Base-by-base conservation (phyloP, 2,329 filamentous ascomycete genomes). In the Purpureocillium takamizusanense region DNA sequence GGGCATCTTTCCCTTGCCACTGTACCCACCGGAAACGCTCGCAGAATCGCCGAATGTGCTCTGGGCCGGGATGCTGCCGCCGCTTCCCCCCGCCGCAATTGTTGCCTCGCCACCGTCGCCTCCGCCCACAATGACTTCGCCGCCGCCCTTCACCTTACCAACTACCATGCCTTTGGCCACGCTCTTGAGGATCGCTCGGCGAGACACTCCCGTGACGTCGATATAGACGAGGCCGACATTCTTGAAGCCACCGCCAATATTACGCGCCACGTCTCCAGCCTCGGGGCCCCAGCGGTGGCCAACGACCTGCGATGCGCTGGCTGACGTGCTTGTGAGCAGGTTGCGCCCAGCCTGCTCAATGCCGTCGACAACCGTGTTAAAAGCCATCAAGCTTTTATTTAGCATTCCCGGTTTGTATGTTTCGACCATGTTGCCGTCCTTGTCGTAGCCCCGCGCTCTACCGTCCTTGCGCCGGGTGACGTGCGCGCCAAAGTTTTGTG, bases 141-240 rank as follows among this genome's bases (percentile, higher is more conserved):
- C 78, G 4, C 83, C 84, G 29, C 81, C 81, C 41, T 78, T 76
- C 35, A 90, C 85, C 47, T 79, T 80, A 28, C 86, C 86, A 5
- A 94, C 80, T 0, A 94, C 81, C 92, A 98, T 97, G 31, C 92
- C 88, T 67, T 94, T 95, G 15, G 89, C 92, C 1, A 97, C 92
- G 31, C 83, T 86, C 69, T 95, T 98, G 56, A 98, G 76, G 32
- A 98, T 78, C 0, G 92, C 92, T 44, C 81, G 78, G 31, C 92
- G 74, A 39, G 86, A 94, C 2, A 98, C 92, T 28, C 92, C 92
- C 0, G 89, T 83, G 2, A 94, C 90, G 51, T 98, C 92, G 43
- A 98, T 95, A 57, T 98, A 98, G 25, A 98, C 92, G 21, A 98
- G 71, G 6, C 89, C 92, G 7, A 97, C 92, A 48, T 97, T 98